Evolutionary conservation across 352 stramenopile species (phyloP).

Genomic region (Phytophthora niederhauseri): DNA sequence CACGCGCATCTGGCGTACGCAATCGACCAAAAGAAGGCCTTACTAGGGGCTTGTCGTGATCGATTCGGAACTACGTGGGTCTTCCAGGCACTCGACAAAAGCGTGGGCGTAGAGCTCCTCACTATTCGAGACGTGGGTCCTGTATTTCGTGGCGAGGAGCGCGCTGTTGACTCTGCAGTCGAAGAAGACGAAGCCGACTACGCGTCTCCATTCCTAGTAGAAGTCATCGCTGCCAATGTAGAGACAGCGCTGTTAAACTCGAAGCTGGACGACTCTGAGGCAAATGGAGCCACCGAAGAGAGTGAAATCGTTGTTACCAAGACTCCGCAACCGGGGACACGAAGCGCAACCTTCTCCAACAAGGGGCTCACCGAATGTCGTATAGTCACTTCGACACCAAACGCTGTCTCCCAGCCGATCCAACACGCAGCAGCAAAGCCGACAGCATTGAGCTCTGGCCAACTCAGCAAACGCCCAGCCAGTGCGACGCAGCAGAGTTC

Average conservation of each 20-base stretch:
- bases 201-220: conserved; percentile 25
- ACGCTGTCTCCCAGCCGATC: background rate
- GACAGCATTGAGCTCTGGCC: background rate
- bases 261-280: conserved; percentile 15
- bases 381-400: background rate
- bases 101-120: conserved; percentile 20
- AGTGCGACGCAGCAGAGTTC: conserved; percentile 34
- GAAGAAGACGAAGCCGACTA: conserved; percentile 27
- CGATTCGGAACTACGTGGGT: conserved; percentile 29
- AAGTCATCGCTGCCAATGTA: conserved; percentile 34
- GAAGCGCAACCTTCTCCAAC: background rate
- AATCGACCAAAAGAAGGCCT: conserved; percentile 42
- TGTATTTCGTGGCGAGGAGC: conserved; percentile 20
- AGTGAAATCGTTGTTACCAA: background rate
- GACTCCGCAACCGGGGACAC: background rate
- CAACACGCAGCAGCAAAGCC: background rate
- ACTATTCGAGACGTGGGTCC: conserved; percentile 18
- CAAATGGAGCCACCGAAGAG: background rate
- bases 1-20: conserved; percentile 36
- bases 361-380: conserved; percentile 7
- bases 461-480: conserved; percentile 24
- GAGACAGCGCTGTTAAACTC: conserved; percentile 12
- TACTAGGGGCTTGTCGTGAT: conserved; percentile 35
- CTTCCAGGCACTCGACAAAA: conserved; percentile 19
- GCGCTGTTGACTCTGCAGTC: background rate